Evolutionary conservation across 805 yeast genomes (phyloP).

Genomic region (Sugiyamaella boreocaroliniensis): DNA sequence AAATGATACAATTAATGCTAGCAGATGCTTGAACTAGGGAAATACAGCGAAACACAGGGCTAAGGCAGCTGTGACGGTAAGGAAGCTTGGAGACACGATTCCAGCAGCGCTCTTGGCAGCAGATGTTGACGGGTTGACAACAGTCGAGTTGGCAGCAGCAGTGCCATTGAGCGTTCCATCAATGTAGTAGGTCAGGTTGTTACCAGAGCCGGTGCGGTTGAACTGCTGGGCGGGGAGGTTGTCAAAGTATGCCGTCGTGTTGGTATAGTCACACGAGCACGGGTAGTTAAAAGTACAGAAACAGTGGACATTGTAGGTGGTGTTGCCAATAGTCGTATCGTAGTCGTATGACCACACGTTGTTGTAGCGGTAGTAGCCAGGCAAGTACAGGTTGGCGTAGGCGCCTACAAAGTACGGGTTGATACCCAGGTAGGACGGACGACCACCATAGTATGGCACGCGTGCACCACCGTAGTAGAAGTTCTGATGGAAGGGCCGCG

Average conservation of each 20-base stretch:
- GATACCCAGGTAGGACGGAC: neutral
- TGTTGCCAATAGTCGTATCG: conserved; percentile 18
- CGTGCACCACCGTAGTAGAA: conserved; percentile 13
- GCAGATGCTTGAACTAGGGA: neutral
- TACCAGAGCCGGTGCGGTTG: conserved; percentile 8
- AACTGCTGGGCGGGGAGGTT: conserved; percentile 10
- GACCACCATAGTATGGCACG: conserved; percentile 11
- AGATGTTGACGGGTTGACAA: neutral
- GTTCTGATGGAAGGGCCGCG: conserved; percentile 8
- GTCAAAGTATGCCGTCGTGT: conserved; percentile 10
- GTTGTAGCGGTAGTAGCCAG: conserved; percentile 11
- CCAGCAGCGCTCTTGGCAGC: neutral
- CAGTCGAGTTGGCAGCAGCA: neutral
- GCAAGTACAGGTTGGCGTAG: neutral
- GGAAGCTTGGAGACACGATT: neutral
- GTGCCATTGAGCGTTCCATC: conserved; percentile 7
- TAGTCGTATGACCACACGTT: conserved; percentile 17
- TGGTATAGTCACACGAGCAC: conserved; percentile 18
- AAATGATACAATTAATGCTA: no score
- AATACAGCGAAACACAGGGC: neutral
- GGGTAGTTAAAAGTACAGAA: conserved; percentile 16
- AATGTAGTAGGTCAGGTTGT: conserved; percentile 16
- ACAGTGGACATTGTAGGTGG: conserved; percentile 17
- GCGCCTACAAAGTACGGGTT: conserved; percentile 10
- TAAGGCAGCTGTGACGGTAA: neutral